Conservation (phyloP, 306 rosid species). For the Pyrus communis region DNA sequence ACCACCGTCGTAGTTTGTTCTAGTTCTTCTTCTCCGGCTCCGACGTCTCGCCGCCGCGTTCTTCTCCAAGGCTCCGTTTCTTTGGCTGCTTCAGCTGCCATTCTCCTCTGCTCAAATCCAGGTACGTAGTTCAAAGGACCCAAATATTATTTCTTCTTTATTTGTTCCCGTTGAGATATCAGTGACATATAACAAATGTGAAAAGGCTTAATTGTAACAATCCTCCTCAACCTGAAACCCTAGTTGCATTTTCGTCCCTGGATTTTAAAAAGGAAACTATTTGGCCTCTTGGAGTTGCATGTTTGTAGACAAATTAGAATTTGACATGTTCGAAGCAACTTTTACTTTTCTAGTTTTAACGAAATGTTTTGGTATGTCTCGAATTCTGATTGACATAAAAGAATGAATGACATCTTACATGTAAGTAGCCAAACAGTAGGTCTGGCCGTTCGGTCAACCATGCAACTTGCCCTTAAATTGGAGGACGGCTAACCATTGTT, state of each 20-base stretch:
- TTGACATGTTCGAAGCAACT: background rate
- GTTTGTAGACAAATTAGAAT: no score
- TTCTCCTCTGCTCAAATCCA: conserved; percentile 70
- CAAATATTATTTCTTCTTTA: background rate
- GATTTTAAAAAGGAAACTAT: no score
- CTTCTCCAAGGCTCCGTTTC: conserved; percentile 54
- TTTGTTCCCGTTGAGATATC: background rate
- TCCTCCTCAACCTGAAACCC: background rate
- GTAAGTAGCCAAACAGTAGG: background rate
- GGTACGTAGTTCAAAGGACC: conserved; percentile 24
- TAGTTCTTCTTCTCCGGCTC: background rate
- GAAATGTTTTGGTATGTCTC: no score
- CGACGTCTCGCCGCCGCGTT: conserved; percentile 17
- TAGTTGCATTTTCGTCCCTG: background rate
- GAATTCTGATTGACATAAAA: no score
- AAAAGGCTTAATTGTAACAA: background rate
- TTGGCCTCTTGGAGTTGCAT: no score
- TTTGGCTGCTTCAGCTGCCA: conserved; percentile 61
- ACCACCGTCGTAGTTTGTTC: conserved; percentile 5
- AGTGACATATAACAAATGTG: background rate
- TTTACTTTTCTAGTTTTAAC: background rate
- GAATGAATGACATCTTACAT: background rate
- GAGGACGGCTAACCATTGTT: background rate
- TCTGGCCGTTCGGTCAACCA: no score
- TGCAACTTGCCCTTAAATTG: background rate